Conservation (phyloP, 208 protist genomes). For the Naegleria gruberi region DNA sequence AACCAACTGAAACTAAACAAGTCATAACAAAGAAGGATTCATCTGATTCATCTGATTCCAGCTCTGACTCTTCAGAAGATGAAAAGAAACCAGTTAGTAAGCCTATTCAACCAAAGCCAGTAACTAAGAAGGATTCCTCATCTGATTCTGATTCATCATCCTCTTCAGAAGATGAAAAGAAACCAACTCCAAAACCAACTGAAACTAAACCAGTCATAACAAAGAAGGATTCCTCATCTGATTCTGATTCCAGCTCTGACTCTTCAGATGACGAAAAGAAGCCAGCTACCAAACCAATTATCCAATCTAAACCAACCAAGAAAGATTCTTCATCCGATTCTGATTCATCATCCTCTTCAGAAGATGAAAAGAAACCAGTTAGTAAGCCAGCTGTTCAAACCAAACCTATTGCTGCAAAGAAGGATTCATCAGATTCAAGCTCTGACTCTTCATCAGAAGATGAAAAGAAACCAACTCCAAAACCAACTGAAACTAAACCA, state of each 20-base stretch:
- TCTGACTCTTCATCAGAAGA: background rate
- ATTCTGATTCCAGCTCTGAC: background rate
- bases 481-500: background rate
- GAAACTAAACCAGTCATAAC: background rate
- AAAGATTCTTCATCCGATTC: background rate
- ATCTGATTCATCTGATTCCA: background rate
- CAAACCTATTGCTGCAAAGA: background rate
- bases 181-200: background rate
- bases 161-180: background rate
- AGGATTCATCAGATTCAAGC: background rate
- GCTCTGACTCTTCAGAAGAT: background rate
- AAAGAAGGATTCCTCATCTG: background rate
- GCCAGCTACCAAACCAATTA: background rate
- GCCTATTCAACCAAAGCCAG: background rate
- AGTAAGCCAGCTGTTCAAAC: background rate
- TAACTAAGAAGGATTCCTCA: background rate
- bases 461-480: background rate
- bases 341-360: background rate
- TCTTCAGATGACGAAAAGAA: background rate
- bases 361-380: background rate
- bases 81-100: background rate
- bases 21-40: background rate
- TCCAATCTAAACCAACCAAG: background rate
- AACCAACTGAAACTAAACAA: background rate
- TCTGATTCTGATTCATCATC: background rate